Conservation (phyloP, 768 basidiomycete genomes). For the Kwoniella europaea region DNA sequence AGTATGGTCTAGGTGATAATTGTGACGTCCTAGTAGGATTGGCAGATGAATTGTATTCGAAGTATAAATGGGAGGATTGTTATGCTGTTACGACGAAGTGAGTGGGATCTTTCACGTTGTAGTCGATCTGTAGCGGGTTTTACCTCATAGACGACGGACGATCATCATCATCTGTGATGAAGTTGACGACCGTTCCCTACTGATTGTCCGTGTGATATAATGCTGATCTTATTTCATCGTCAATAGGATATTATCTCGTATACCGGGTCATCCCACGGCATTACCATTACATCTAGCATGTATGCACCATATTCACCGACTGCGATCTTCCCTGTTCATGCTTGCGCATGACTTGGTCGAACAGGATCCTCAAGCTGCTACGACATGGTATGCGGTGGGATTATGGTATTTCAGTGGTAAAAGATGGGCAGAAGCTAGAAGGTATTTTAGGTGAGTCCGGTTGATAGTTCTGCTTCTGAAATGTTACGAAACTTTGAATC, state of each 20-base stretch:
- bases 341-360: conserved; percentile 96
- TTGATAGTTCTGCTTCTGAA: neutral
- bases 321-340: conserved; percentile 92
- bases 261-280: conserved; percentile 84
- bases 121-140: neutral
- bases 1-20: conserved; percentile 85
- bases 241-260: conserved; percentile 77
- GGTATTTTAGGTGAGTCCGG: conserved; percentile 84
- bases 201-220: neutral
- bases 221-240: neutral
- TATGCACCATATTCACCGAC: conserved; percentile 91
- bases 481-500: neutral
- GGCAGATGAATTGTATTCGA: conserved; percentile 84
- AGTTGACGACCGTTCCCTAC: neutral
- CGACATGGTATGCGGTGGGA: conserved; percentile 98
- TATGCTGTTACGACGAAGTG: conserved; percentile 83
- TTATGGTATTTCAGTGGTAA: conserved; percentile 89
- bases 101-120: conserved; percentile 10
- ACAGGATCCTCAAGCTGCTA: conserved; percentile 85
- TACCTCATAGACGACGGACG: neutral
- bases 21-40: conserved; percentile 89
- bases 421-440: conserved; percentile 87
- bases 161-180: too few species aligned
- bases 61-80: conserved; percentile 93
- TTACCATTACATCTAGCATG: conserved; percentile 95